Evolutionary conservation across 306 rosid genomes (phyloP), one percentile per base, ranked within the genome.

Genomic region (Herpetospermum pedunculosum): DNA sequence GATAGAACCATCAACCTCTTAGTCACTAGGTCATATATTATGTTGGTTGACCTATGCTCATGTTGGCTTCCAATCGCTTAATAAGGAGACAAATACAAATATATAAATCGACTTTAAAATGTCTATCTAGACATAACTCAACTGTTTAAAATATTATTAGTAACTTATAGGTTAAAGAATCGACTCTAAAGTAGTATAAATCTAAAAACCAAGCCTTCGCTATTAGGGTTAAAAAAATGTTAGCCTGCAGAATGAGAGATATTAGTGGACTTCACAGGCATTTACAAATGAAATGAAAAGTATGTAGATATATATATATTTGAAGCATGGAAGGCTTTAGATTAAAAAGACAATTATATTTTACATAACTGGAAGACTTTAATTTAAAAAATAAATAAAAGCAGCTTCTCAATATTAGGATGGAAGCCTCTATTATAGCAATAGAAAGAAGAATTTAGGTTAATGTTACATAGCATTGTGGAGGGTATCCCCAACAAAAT

Each of bases 361-460:
- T n/a, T 67, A 67, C 72, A 70, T 16, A 15, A 28, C 19, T 23
- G 50, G 19, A 67, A 40, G 21, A 67, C 34, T 67, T 41, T 14
- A 25, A 44, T 2, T 60, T 32, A 46, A 68, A 25, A 67, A 21
- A 11, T n/a, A 30, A 34, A 50, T 77, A 81, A 87, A 81, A 80
- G 74, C 88, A 82, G 87, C 91, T 90, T 88, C 92, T 78, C 86
- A 82, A 79, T 32, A 25, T 83, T 65, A 78, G 77, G 74, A 82
- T 85, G 90, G 92, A 87, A 88, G 87, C 90, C 88, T 86, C 84
- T 75, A 74, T 68, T 47, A 40, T 73, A 60, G 54, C 64, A 84
- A 70, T 30, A 25, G 40, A 69, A 18, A 69, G 55, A 69, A 69
- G 73, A 69, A 69, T 26, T 69, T 44, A 46, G 15, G 23, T 46